Conservation (phyloP, 805 yeast species). For the Candida odintsovae region DNA sequence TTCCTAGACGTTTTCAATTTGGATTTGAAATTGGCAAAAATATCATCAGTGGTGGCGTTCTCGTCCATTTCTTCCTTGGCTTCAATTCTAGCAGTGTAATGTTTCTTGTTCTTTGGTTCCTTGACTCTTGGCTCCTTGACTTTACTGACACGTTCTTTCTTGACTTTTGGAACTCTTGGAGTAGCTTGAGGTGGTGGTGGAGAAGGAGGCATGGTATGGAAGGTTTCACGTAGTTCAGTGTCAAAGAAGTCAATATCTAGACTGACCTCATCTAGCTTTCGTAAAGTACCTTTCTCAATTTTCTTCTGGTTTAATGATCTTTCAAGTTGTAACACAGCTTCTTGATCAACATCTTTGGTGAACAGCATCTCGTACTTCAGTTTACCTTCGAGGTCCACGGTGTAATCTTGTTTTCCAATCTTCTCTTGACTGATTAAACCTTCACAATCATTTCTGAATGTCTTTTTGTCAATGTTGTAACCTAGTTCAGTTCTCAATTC, state of each 20-base stretch:
- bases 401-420: slow-evolving; percentile 19
- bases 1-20: slow-evolving; percentile 1
- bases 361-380: slow-evolving; percentile 17
- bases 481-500: slow-evolving; percentile 36
- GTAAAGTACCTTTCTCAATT: background rate
- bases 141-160: background rate
- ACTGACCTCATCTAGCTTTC: slow-evolving; percentile 12
- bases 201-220: slow-evolving; percentile 6
- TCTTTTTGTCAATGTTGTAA: slow-evolving; percentile 47
- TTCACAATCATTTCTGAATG: slow-evolving; percentile 40
- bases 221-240: slow-evolving; percentile 16
- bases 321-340: slow-evolving; percentile 13
- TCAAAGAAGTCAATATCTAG: slow-evolving; percentile 23
- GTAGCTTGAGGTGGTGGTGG: background rate
- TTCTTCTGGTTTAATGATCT: background rate
- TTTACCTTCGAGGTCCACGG: slow-evolving; percentile 16
- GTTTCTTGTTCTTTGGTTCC: background rate
- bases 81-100: slow-evolving; percentile 2
- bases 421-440: slow-evolving; percentile 29
- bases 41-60: slow-evolving; percentile 3
- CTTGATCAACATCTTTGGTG: slow-evolving; percentile 18
- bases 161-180: slow-evolving; percentile 1
- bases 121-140: background rate
- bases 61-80: slow-evolving; percentile 5
- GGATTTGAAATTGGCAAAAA: slow-evolving; percentile 5